Percentiles rank a stretch among this genome's conserved stretches.
phyloP scores from a whole-genome alignment of 495 filamentous ascomycete species.

The Ascobolus immersus region DNA sequence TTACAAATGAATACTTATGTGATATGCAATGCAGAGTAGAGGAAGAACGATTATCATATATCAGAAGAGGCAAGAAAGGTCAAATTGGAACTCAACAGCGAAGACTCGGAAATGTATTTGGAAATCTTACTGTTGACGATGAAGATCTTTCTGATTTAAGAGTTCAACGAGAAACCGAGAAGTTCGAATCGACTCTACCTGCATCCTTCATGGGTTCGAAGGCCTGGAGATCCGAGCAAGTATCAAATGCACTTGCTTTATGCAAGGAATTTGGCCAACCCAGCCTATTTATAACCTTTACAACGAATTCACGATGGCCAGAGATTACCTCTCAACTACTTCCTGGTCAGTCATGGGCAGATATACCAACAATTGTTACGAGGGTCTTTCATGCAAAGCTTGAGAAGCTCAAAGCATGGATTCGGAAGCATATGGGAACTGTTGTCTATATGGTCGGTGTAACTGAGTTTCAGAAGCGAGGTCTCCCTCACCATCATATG shows the following conservation, averaged over 20 bases:
- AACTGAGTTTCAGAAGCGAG: slow-evolving; percentile 3
- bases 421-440: neutral
- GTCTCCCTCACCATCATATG: neutral
- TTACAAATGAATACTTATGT: slow-evolving; percentile 1
- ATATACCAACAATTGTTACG: slow-evolving; percentile 3
- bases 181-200: too few species aligned
- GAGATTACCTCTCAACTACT: neutral
- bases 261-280: neutral
- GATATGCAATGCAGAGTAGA: slow-evolving; percentile 1
- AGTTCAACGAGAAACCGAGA: too few species aligned
- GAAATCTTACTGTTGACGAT: too few species aligned
- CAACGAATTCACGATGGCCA: slow-evolving; percentile 4
- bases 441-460: slow-evolving; percentile 3
- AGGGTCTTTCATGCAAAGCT: slow-evolving; percentile 3
- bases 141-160: too few species aligned
- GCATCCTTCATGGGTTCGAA: neutral
- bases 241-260: slow-evolving; percentile 1
- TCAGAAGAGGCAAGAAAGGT: neutral
- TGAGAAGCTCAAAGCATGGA: neutral
- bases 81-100: too few species aligned
- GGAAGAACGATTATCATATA: slow-evolving; percentile 3
- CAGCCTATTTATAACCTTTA: slow-evolving; percentile 3
- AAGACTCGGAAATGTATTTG: too few species aligned
- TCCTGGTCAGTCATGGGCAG: neutral
- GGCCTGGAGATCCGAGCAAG: neutral